Evolutionary conservation across 1,284 basidiomycete species (phyloP).

Genomic region (Trametes versicolor): DNA sequence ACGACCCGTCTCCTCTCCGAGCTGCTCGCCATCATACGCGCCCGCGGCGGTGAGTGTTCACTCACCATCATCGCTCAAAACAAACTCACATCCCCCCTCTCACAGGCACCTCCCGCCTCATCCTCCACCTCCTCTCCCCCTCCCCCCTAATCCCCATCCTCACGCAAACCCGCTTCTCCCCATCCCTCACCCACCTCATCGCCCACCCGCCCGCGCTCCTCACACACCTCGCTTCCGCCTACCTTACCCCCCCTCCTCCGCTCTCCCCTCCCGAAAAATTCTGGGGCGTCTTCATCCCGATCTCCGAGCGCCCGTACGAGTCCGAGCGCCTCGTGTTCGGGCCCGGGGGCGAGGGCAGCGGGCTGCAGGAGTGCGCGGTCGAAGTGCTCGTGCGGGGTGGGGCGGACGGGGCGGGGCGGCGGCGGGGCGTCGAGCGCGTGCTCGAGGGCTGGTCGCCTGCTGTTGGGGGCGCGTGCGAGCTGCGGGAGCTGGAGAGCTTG

Average conservation of each 20-base stretch:
- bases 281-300: conserved; percentile 76
- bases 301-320: conserved; percentile 68
- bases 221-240: conserved; percentile 68
- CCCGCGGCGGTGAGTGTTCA: conserved; percentile 61
- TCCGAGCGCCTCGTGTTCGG: conserved; percentile 71
- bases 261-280: conserved; percentile 70
- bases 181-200: conserved; percentile 70
- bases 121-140: conserved; percentile 67
- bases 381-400: conserved; percentile 65
- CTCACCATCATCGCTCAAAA: conserved; percentile 14
- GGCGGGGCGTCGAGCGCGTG: conserved; percentile 64
- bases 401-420: conserved; percentile 49
- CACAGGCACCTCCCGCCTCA: conserved; percentile 68
- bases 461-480: conserved; percentile 50
- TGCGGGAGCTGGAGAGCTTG: conserved; percentile 59
- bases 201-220: conserved; percentile 75
- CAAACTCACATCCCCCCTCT: neutral
- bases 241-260: conserved; percentile 76
- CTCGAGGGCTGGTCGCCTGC: conserved; percentile 68
- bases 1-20: conserved; percentile 61
- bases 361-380: conserved; percentile 62
- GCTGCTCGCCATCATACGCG: conserved; percentile 53
- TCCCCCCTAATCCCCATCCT: conserved; percentile 66
- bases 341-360: conserved; percentile 59
- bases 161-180: conserved; percentile 69